Percentiles rank a stretch among this genome's conserved stretches.
Evolutionary conservation across 371 early-diverging fungal genomes (phyloP).

Genomic region (Coemansia sp.): DNA sequence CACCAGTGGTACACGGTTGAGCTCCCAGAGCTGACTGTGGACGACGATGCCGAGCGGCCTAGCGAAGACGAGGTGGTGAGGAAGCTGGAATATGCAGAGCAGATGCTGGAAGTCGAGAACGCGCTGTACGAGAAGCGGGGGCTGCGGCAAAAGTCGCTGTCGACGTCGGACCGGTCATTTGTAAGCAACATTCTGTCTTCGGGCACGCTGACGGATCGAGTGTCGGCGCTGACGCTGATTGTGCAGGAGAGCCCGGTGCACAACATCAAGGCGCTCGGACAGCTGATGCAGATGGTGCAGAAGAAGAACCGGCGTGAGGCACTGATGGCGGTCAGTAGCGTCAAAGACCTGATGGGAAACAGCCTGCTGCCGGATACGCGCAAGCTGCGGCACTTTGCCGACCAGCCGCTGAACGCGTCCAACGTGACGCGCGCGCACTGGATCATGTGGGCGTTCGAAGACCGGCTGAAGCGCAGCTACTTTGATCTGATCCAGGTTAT

Average conservation of each 20-base stretch:
- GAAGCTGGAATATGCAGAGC: constrained; percentile 59
- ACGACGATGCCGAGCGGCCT: constrained; percentile 13
- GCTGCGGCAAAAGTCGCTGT: constrained; percentile 55
- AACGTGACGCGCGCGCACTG: constrained; percentile 70
- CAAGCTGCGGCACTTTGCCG: constrained; percentile 85
- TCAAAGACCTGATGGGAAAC: constrained; percentile 87
- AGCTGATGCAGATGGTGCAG: constrained; percentile 80
- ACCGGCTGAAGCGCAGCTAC: constrained; percentile 84
- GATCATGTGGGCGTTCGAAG: constrained; percentile 91
- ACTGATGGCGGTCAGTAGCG: constrained; percentile 77
- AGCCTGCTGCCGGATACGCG: constrained; percentile 78
- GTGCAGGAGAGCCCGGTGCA: constrained; percentile 93
- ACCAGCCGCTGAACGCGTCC: constrained; percentile 70
- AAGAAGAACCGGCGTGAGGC: constrained; percentile 90
- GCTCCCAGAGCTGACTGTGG: constrained; percentile 10
- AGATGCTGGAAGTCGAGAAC: constrained; percentile 69
- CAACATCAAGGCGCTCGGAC: constrained; percentile 71
- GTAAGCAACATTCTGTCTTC: constrained; percentile 81
- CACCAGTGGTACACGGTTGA: constrained; percentile 46
- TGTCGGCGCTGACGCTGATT: constrained; percentile 89
- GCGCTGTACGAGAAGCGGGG: constrained; percentile 56
- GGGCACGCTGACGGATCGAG: constrained; percentile 90
- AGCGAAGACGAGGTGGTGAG: constrained; percentile 49
- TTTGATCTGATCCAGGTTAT: constrained; percentile 82
- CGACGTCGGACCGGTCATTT: constrained; percentile 81